Percentiles rank a stretch among this genome's conserved stretches.
phyloP scores from a whole-genome alignment of 208 protist genomes.

The Entamoeba dispar region DNA sequence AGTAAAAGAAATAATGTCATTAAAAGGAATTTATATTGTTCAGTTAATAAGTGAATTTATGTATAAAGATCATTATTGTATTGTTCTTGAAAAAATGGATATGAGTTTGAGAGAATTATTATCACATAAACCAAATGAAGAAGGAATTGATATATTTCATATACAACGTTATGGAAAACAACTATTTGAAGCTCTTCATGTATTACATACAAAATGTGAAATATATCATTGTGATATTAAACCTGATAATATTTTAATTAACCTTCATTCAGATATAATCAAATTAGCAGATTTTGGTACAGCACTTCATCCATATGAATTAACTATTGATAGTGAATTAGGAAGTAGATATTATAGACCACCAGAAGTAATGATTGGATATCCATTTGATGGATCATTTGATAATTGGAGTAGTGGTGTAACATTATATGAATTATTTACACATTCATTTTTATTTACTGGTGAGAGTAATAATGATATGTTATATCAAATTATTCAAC shows the following conservation, averaged over 20 bases:
- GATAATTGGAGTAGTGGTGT: constrained; percentile 47
- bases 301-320: background rate
- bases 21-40: background rate
- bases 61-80: background rate
- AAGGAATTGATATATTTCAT: too few relatives aligned
- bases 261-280: background rate
- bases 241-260: constrained; percentile 25
- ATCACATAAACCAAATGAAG: too few relatives aligned
- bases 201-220: background rate
- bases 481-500: background rate
- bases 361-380: constrained; percentile 40
- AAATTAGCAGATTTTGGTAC: constrained; percentile 21
- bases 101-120: background rate
- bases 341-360: constrained; percentile 44
- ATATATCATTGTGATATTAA: constrained; percentile 25
- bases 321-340: constrained; percentile 31
- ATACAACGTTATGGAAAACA: too few relatives aligned
- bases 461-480: constrained; percentile 9
- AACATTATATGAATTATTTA: constrained; percentile 40
- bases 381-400: constrained; percentile 25
- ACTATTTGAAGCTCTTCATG: background rate
- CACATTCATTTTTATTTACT: constrained; percentile 42
- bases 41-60: background rate
- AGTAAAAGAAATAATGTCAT: constrained; percentile 40
- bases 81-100: background rate